These are phyloP conservation scores for Myxozyma lipomycoides DNA, from an alignment of 805 yeast genomes.

Conservation along the genomic window DNA sequence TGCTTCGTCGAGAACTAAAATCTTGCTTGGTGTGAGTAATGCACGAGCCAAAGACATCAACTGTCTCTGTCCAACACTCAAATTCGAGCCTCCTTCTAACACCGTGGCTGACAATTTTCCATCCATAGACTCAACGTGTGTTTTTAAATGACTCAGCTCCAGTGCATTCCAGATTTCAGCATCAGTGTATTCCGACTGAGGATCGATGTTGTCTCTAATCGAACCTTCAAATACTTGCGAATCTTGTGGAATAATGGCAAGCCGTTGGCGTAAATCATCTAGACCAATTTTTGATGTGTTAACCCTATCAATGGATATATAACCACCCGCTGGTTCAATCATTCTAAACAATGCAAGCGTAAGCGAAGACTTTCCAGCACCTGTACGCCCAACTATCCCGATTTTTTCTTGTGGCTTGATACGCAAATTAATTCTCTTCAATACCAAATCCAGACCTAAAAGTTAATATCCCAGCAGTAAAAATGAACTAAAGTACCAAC, in stretches of 20 bases:
- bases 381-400: conserved; percentile 96
- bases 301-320: conserved; percentile 65
- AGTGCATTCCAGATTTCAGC: conserved; percentile 76
- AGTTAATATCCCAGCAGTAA: neutral
- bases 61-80: conserved; percentile 86
- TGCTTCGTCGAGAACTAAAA: conserved; percentile 79
- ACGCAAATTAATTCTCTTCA: conserved; percentile 59
- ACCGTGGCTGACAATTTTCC: conserved; percentile 54
- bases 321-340: conserved; percentile 69
- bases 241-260: conserved; percentile 90
- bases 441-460: conserved; percentile 60
- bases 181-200: conserved; percentile 61
- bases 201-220: conserved; percentile 80
- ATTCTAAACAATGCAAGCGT: conserved; percentile 80
- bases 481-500: conserved; percentile 1
- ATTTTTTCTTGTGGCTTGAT: conserved; percentile 74
- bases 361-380: conserved; percentile 89
- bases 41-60: conserved; percentile 80
- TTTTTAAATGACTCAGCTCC: conserved; percentile 71
- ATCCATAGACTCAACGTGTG: conserved; percentile 54
- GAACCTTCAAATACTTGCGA: conserved; percentile 88
- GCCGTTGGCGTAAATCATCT: conserved; percentile 65
- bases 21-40: conserved; percentile 65
- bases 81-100: conserved; percentile 73
- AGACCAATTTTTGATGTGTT: conserved; percentile 67